Conservation (phyloP, 208 protist genomes). For the Balamuthia mandrillaris region DNA sequence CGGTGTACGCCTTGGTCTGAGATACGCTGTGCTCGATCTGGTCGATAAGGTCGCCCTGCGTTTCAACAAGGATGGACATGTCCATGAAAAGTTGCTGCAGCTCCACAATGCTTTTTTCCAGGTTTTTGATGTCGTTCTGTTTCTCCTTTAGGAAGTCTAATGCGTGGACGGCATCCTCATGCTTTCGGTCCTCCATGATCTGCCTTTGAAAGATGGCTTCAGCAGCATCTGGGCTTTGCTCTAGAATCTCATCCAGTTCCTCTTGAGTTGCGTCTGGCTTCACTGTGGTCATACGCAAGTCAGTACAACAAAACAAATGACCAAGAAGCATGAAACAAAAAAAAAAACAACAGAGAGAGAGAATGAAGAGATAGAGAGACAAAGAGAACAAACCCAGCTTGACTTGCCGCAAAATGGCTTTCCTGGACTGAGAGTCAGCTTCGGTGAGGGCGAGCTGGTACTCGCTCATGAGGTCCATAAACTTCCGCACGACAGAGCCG, state of each 20-base stretch:
- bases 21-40: slow-evolving; percentile 13
- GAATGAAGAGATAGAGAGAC: not conserved
- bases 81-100: slow-evolving; percentile 29
- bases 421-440: slow-evolving; percentile 10
- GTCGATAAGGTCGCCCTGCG: slow-evolving; percentile 15
- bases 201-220: slow-evolving; percentile 30
- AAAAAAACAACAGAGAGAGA: not conserved
- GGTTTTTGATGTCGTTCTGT: slow-evolving; percentile 1
- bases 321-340: not conserved
- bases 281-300: not conserved
- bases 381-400: not conserved
- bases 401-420: not conserved
- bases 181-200: slow-evolving; percentile 22
- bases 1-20: slow-evolving; percentile 11
- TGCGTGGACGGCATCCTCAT: not conserved
- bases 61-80: slow-evolving; percentile 19
- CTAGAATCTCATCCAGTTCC: slow-evolving; percentile 12
- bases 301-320: not conserved
- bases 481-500: slow-evolving; percentile 16
- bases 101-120: slow-evolving; percentile 10
- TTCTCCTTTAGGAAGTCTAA: slow-evolving; percentile 28
- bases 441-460: slow-evolving; percentile 33
- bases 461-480: slow-evolving; percentile 22
- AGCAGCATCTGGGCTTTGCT: not conserved
- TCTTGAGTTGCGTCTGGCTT: not conserved